Percentiles rank a stretch among this genome's conserved stretches.
phyloP scores from a whole-genome alignment of 1,139 yeast genomes.

The Tardiomyces digboiensis region DNA sequence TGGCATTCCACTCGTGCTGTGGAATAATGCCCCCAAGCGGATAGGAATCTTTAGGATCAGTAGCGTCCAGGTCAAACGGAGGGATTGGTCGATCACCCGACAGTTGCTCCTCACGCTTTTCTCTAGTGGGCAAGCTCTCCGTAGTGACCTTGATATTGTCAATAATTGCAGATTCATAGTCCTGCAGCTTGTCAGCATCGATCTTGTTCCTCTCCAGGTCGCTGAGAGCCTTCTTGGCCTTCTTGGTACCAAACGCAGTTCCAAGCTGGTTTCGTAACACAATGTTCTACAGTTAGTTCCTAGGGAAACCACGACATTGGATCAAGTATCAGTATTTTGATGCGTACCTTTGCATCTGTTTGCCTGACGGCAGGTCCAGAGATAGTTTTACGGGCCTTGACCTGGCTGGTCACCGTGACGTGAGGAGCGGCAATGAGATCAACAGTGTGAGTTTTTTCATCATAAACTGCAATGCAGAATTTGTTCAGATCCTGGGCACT shows the following conservation, averaged over 20 bases:
- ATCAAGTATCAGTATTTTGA: too few species aligned
- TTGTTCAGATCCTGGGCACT: conserved; percentile 33
- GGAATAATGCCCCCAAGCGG: conserved; percentile 67
- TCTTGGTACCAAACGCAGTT: conserved; percentile 95
- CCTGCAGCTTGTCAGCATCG: conserved; percentile 72
- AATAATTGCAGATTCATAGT: conserved; percentile 69
- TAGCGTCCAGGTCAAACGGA: conserved; percentile 61
- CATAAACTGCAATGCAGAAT: conserved; percentile 62
- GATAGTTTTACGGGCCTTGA: conserved; percentile 6
- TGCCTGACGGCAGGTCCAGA: neutral
- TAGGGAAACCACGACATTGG: too few species aligned
- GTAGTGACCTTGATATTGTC: conserved; percentile 71
- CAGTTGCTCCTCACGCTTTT: conserved; percentile 40
- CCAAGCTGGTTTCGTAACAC: conserved; percentile 39
- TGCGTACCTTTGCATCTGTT: neutral
- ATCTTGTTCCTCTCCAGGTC: conserved; percentile 76
- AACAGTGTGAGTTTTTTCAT: conserved; percentile 45
- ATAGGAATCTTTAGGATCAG: conserved; percentile 72
- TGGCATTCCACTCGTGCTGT: conserved; percentile 48
- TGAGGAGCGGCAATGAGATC: conserved; percentile 54
- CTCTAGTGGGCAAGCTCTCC: conserved; percentile 59
- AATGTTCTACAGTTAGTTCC: neutral
- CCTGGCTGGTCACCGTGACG: conserved; percentile 32
- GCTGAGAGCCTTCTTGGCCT: conserved; percentile 83
- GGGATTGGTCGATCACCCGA: conserved; percentile 79